A percentile compares a stretch with the other conserved stretches of the same genome.
Conservation (phyloP, 2,329 filamentous ascomycete species). For the Fusarium agapanthi region DNA sequence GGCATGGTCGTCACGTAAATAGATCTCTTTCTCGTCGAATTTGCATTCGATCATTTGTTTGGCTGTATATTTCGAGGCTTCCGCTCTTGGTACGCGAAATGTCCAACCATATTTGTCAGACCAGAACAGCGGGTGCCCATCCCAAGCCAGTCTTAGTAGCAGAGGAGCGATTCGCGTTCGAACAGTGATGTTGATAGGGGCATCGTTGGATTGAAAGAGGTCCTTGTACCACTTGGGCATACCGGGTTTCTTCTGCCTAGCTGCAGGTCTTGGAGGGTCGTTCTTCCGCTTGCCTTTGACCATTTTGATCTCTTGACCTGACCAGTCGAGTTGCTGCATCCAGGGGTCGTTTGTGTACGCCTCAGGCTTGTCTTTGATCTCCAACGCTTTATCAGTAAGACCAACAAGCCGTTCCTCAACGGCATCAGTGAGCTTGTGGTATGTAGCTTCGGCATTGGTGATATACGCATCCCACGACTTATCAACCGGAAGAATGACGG, state of each 20-base stretch:
- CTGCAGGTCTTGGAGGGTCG: constrained; percentile 79
- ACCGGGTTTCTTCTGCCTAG: constrained; percentile 90
- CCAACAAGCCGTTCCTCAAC: constrained; percentile 78
- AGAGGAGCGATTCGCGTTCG: constrained; percentile 88
- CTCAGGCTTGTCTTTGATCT: constrained; percentile 73
- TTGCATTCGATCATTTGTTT: constrained; percentile 79
- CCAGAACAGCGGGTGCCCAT: constrained; percentile 90
- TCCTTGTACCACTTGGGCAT: constrained; percentile 98
- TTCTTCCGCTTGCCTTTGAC: constrained; percentile 89
- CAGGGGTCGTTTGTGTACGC: constrained; percentile 85
- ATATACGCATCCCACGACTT: constrained; percentile 89
- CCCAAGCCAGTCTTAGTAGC: constrained; percentile 85
- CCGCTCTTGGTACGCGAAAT: constrained; percentile 74
- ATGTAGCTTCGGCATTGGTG: constrained; percentile 83
- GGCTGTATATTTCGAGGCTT: constrained; percentile 71
- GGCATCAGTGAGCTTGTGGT: constrained; percentile 77
- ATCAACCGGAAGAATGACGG: constrained; percentile 91
- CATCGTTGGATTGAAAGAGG: constrained; percentile 75
- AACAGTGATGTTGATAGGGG: constrained; percentile 80
- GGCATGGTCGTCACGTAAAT: constrained; percentile 71
- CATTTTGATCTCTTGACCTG: constrained; percentile 90
- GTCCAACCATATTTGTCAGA: constrained; percentile 94
- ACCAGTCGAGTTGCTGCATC: constrained; percentile 95
- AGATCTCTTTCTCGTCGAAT: constrained; percentile 77
- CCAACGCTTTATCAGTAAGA: constrained; percentile 79